A percentile compares a stretch with the other conserved stretches of the same genome.
These are phyloP conservation scores for Hypomontagnella monticulosa DNA, from an alignment of 495 filamentous ascomycete genomes.

Conservation along the genomic window DNA sequence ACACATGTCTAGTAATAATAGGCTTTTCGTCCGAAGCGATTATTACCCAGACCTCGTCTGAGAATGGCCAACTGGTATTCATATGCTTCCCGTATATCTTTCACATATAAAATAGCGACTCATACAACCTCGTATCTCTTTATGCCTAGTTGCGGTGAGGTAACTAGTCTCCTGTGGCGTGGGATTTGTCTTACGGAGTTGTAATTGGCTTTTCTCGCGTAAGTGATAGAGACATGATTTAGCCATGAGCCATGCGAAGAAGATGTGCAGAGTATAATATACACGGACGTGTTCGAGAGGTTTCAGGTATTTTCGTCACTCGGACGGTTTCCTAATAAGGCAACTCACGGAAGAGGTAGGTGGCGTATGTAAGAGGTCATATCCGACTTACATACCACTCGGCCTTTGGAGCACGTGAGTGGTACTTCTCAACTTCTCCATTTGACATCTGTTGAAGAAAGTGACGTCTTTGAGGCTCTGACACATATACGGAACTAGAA, in stretches of 20 bases:
- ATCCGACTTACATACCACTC: neutral
- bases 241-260: neutral
- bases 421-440: neutral
- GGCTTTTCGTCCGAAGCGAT: neutral
- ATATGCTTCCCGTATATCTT: conserved; percentile 1
- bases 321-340: conserved; percentile 25
- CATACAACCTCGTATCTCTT: conserved; percentile 15
- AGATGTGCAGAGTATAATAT: conserved; percentile 15
- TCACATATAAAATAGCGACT: conserved; percentile 8
- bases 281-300: conserved; percentile 9
- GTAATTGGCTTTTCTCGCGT: neutral
- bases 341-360: conserved; percentile 9
- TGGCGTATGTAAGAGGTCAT: neutral
- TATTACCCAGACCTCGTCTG: neutral
- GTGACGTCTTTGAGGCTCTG: neutral
- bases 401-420: neutral
- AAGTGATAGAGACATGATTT: neutral
- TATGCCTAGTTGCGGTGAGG: neutral
- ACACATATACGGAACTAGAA: no score
- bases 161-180: conserved; percentile 20
- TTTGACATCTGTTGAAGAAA: no score
- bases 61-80: neutral
- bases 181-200: conserved; percentile 24
- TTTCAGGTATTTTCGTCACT: conserved; percentile 33
- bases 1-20: no score